phyloP scores from a whole-genome alignment of 768 basidiomycete genomes.

The Pleurotus tuoliensis region DNA sequence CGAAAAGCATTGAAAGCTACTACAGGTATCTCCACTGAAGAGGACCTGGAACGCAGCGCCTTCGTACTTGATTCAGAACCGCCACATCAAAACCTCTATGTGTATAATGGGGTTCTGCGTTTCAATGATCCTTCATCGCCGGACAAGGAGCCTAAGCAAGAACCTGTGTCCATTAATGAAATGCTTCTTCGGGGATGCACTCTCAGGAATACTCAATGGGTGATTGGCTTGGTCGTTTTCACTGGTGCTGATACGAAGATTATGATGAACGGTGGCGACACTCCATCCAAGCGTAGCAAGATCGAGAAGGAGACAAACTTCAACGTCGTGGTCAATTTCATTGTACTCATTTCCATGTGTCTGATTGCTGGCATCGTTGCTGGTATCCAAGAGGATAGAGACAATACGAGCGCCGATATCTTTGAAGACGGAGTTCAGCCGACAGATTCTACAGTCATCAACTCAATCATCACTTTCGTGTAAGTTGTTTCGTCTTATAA shows the following conservation, averaged over 20 bases:
- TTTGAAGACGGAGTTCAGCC: constrained; percentile 71
- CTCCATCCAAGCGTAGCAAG: constrained; percentile 94
- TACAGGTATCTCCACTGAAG: constrained; percentile 71
- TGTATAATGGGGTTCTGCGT: constrained; percentile 81
- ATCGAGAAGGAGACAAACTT: constrained; percentile 99
- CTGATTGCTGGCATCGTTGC: constrained; percentile 68
- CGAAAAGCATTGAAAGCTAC: constrained; percentile 77
- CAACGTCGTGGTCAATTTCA: constrained; percentile 94
- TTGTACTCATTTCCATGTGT: constrained; percentile 75
- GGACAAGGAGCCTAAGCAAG: constrained; percentile 50
- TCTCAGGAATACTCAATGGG: constrained; percentile 87
- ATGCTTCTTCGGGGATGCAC: constrained; percentile 88
- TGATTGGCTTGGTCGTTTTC: constrained; percentile 91
- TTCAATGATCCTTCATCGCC: constrained; percentile 52
- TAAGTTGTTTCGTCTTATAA: constrained; percentile 37
- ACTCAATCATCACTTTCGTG: constrained; percentile 89
- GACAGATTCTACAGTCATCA: constrained; percentile 56
- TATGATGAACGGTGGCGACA: constrained; percentile 88
- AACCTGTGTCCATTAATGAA: constrained; percentile 86
- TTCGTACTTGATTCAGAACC: constrained; percentile 93
- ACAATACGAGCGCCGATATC: constrained; percentile 61
- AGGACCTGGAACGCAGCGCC: constrained; percentile 82
- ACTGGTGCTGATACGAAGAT: constrained; percentile 93
- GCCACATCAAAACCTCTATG: constrained; percentile 89
- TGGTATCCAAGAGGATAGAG: constrained; percentile 61